phyloP scores from a whole-genome alignment of 2,329 filamentous ascomycete genomes.

The Blumeria hordei region DNA sequence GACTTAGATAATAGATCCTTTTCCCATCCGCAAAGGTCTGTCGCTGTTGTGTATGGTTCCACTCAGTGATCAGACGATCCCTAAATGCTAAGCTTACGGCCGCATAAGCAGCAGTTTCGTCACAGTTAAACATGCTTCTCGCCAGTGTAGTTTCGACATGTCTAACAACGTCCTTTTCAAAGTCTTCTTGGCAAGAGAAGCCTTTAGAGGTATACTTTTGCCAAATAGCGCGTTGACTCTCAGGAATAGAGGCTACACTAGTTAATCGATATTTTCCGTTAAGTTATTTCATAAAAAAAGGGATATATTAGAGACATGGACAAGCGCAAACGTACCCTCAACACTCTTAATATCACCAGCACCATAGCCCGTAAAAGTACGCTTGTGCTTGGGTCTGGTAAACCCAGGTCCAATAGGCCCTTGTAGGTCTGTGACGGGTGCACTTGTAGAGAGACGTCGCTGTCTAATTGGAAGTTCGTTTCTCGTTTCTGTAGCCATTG shows the following conservation, averaged over 20 bases:
- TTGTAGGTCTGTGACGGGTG: slow-evolving; percentile 66
- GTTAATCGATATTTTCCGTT: not conserved
- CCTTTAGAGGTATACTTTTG: slow-evolving; percentile 35
- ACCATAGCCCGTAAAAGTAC: slow-evolving; percentile 87
- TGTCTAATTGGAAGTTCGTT: slow-evolving; percentile 26
- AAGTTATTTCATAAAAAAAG: not conserved
- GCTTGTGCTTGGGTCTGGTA: slow-evolving; percentile 80
- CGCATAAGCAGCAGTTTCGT: slow-evolving; percentile 77
- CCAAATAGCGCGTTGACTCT: slow-evolving; percentile 66
- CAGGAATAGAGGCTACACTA: slow-evolving; percentile 47
- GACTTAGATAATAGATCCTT: slow-evolving; percentile 86
- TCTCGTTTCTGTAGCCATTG: too few relatives aligned
- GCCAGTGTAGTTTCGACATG: slow-evolving; percentile 94
- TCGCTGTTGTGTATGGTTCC: slow-evolving; percentile 94
- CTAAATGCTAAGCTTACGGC: slow-evolving; percentile 81
- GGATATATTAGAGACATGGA: not conserved
- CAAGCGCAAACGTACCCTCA: slow-evolving; percentile 35
- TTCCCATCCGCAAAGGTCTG: slow-evolving; percentile 83
- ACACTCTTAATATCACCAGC: slow-evolving; percentile 79
- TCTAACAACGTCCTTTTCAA: slow-evolving; percentile 65
- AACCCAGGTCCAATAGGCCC: slow-evolving; percentile 73
- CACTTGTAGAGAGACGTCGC: slow-evolving; percentile 57
- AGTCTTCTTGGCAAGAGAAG: slow-evolving; percentile 62
- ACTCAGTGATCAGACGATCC: slow-evolving; percentile 78
- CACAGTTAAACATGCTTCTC: slow-evolving; percentile 92